phyloP scores from a whole-genome alignment of 2,329 filamentous ascomycete genomes.

The Apiospora malaysiana region DNA sequence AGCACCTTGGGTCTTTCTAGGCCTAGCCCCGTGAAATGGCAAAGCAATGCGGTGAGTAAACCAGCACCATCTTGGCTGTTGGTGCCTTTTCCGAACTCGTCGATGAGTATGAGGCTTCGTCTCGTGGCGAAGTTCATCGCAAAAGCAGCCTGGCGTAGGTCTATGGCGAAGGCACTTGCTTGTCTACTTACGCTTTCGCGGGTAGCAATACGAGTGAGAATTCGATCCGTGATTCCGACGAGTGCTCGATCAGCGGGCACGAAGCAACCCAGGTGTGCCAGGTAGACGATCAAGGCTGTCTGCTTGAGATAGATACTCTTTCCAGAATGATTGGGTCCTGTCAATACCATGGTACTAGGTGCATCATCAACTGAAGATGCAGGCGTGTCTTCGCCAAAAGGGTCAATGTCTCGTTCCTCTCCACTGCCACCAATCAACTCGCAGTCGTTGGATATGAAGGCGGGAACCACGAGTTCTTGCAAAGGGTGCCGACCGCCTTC shows the following conservation, averaged over 20 bases:
- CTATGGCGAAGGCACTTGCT: conserved; percentile 73
- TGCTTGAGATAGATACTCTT: conserved; percentile 98
- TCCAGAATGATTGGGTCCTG: conserved; percentile 94
- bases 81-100: conserved; percentile 83
- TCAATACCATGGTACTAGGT: conserved; percentile 79
- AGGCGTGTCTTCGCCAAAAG: not conserved
- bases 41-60: conserved; percentile 61
- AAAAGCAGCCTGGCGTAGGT: conserved; percentile 85
- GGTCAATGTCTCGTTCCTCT: conserved; percentile 19
- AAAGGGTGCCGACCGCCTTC: conserved; percentile 82
- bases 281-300: conserved; percentile 85
- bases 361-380: not conserved
- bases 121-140: conserved; percentile 76
- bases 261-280: conserved; percentile 92
- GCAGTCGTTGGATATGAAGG: conserved; percentile 85
- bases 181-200: conserved; percentile 64
- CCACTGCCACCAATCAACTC: conserved; percentile 66
- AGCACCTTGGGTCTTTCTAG: conserved; percentile 60
- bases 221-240: conserved; percentile 90
- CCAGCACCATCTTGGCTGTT: conserved; percentile 63
- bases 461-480: conserved; percentile 81
- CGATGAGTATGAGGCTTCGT: conserved; percentile 83
- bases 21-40: conserved; percentile 58
- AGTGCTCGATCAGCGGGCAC: conserved; percentile 79
- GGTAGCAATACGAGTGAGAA: conserved; percentile 84